Base-by-base conservation (phyloP, 495 filamentous ascomycete species). In the Podospora sp. region DNA sequence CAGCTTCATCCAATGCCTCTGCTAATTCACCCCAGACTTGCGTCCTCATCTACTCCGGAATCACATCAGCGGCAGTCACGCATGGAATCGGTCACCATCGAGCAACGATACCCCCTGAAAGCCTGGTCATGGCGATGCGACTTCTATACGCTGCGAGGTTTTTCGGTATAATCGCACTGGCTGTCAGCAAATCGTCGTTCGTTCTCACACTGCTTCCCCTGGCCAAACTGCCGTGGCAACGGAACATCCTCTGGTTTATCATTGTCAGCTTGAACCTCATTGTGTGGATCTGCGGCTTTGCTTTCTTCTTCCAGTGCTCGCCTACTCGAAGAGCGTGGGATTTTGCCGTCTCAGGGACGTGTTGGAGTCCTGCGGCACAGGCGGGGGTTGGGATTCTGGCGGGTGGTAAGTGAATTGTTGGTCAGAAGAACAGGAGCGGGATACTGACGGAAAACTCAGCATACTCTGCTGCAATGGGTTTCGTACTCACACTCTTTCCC, bases 381-480 rank as follows among this genome's bases (percentile, higher is more conserved):
- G 66, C 76, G 25, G 60, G 71, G 16, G 77, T 75, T 52, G 72
- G 64, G 24, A 72, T 78, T 58, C 75, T 73, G 40, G 74, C 74
- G 25, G 72, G 73, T 21, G 72, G 77, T 79, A 65, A 14, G 75
- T 71, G n/a, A n/a, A 8, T 40, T 40, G 24, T 27, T 7, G 18
- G 4, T 20, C 29, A 20, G 14, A 9, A 60, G 9, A 16, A n/a
- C 4, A n/a, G 1, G 7, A 29, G 3, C 9, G 6, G 55, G 14
- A 11, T 59, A 27, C 46, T 67, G 27, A 70, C 35, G 1, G 12
- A 33, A 46, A 36, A 36, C 53, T 18, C 26, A 78, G 76, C 73
- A 12, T 81, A 75, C 62, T 79, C 78, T 7, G 77, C 74, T 2
- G 62, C 71, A 20, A 75, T 78, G 68, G 78, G 79, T 63, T 77